phyloP scores from a whole-genome alignment of 306 rosid species.

The Luffa acutangula region DNA sequence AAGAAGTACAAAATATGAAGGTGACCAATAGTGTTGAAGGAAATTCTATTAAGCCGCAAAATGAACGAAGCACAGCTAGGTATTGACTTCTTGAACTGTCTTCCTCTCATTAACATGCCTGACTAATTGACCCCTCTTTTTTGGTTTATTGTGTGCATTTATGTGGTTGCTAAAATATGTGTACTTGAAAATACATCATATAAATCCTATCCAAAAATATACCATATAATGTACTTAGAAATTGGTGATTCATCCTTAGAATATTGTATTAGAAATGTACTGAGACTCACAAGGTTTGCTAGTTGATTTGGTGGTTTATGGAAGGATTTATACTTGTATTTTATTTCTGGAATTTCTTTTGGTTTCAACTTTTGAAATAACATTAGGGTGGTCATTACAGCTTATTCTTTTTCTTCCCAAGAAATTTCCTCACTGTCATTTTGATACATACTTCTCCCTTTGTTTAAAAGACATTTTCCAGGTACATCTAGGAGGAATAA shows the following conservation, averaged over 20 bases:
- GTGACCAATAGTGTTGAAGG: conserved; percentile 30
- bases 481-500: conserved; percentile 40
- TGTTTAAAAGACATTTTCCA: conserved; percentile 33
- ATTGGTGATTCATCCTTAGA: neutral
- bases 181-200: neutral
- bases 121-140: neutral
- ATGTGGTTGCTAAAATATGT: neutral
- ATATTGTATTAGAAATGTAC: neutral
- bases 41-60: conserved; percentile 23
- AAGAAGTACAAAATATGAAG: conserved; percentile 57
- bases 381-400: neutral
- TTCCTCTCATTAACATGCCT: neutral
- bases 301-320: neutral
- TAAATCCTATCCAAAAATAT: neutral
- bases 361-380: neutral
- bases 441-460: neutral
- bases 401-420: neutral
- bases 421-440: conserved; percentile 4
- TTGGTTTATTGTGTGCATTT: neutral
- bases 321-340: neutral
- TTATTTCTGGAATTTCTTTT: neutral
- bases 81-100: conserved; percentile 15
- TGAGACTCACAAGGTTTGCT: neutral
- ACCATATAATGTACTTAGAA: neutral
- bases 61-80: conserved; percentile 45